Evolutionary conservation across 768 basidiomycete species (phyloP), one percentile per base, ranked within the genome.

Genomic region (Psilocybe cubensis): DNA sequence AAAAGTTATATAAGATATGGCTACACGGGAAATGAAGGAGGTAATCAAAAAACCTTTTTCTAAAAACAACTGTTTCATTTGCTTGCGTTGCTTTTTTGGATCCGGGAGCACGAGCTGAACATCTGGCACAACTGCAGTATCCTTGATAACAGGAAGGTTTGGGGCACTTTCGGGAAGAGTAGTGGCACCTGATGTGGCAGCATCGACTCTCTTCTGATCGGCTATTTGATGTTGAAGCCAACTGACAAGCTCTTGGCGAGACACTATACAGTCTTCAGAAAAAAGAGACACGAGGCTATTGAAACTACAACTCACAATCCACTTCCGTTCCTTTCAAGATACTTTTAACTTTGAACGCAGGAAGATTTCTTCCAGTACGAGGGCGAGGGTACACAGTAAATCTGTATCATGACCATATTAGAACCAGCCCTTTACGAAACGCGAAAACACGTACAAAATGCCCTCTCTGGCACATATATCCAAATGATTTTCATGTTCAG

Each of bases 261-360:
- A 72, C 18, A 79, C 74, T 76, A 28, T 67, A 41, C 63, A n/a
- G 31, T 11, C 4, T 8, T 54, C n/a, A 60, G 14, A 9, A 35
- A 29, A 11, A 41, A 23, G 9, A 2, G 4, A 23, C 12, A 5
- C 12, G 17, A 17, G 48, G 54, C 29, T 11, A 24, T 21, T 62
- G 11, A 57, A 25, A n/a, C 6, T 1, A 45, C 53, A 6, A 66
- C 83, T 57, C 60, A 90, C 91, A 73, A 68, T 92, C 91, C 49
- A 83, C 80, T 68, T 93, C 92, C 0, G 86, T 87, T 21, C 88
- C 87, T 68, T 84, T 88, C 48, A 94, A 76, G 21, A 94, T 85
- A 63, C 88, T 92, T 76, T 92, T 92, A 45, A 93, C 85, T 65
- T 88, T 92, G 81, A 90, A 93, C 0, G 86, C 86, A 8, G 83